A percentile compares a stretch with the other conserved stretches of the same genome.
phyloP scores from a whole-genome alignment of 2,329 filamentous ascomycete genomes.

The Colletotrichum lupini region DNA sequence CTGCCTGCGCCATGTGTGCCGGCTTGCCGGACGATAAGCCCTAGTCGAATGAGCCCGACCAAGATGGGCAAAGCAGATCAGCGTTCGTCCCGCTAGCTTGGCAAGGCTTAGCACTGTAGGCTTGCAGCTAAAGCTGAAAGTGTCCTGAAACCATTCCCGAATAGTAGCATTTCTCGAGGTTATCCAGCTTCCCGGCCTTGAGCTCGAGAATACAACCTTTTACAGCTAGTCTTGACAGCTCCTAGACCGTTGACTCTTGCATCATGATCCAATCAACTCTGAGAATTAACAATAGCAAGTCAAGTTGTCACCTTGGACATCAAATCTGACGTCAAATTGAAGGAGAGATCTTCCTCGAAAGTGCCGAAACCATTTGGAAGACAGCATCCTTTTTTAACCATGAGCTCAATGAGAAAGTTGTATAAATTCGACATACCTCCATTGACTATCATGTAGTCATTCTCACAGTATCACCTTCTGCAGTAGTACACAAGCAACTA shows the following conservation, averaged over 20 bases:
- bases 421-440: background rate
- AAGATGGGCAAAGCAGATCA: background rate
- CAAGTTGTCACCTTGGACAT: background rate
- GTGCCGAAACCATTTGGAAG: background rate
- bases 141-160: background rate
- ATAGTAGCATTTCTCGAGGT: background rate
- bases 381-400: background rate
- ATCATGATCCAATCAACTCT: background rate
- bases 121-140: background rate
- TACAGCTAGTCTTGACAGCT: background rate
- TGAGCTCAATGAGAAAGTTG: background rate
- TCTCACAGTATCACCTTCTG: background rate
- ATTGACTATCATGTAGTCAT: background rate
- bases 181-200: background rate
- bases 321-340: background rate
- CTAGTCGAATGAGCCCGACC: background rate
- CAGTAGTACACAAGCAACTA: background rate
- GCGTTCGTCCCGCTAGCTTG: background rate
- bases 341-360: background rate
- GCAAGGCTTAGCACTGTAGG: background rate
- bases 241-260: background rate
- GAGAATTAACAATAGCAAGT: background rate
- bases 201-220: background rate
- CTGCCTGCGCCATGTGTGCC: background rate
- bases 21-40: background rate